These are phyloP conservation scores for Fraxinus xanthoxyloides DNA, from an alignment of 305 asterid genomes.

Conservation along the genomic window DNA sequence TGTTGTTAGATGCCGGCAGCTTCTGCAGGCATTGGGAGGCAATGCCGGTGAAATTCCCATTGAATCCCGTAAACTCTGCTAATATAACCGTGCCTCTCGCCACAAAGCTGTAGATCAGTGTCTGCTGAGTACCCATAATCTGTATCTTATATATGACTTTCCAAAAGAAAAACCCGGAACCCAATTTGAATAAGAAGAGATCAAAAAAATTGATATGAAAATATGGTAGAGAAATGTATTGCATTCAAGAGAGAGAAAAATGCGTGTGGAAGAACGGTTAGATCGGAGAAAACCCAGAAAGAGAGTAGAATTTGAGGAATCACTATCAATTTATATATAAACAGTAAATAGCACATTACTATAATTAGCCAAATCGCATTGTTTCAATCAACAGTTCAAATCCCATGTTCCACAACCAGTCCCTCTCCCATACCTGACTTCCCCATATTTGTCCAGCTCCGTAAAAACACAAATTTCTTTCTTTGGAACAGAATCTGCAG, in stretches of 20 bases:
- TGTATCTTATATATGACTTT: background rate
- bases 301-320: background rate
- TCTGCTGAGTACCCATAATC: constrained; percentile 56
- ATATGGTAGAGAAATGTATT: constrained; percentile 5
- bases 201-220: constrained; percentile 3
- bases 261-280: constrained; percentile 17
- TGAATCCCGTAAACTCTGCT: constrained; percentile 68
- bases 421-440: background rate
- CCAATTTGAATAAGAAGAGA: constrained; percentile 9
- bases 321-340: background rate
- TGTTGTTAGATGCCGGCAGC: constrained; percentile 58
- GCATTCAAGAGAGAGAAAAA: background rate
- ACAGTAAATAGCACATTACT: background rate
- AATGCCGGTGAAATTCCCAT: constrained; percentile 58
- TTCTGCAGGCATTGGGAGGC: constrained; percentile 73
- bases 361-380: background rate
- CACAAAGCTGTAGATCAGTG: constrained; percentile 66
- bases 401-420: background rate
- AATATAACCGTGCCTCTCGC: constrained; percentile 63
- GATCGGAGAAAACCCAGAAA: constrained; percentile 15
- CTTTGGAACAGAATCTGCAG: background rate
- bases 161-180: constrained; percentile 20
- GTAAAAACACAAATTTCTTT: background rate
- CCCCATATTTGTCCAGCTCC: background rate
- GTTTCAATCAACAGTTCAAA: background rate